Evolutionary conservation across 331 rosid species (phyloP).

Genomic region (Acacia pycnantha): DNA sequence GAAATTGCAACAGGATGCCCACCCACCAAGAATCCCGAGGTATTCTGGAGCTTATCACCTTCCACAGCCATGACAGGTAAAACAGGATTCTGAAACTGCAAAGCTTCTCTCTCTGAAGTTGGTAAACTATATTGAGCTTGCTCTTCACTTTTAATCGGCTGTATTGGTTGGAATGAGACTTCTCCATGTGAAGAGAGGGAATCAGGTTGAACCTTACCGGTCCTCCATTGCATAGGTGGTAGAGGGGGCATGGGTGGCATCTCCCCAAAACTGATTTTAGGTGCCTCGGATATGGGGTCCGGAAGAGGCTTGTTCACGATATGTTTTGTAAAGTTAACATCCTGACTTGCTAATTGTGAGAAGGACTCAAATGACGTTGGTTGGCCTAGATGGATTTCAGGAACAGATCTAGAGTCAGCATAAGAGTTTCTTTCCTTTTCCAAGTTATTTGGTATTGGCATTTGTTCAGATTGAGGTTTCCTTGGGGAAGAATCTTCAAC

Average conservation of each 20-base stretch:
- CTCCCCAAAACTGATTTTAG: conserved; percentile 52
- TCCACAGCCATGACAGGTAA: conserved; percentile 39
- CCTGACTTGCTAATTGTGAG: conserved; percentile 36
- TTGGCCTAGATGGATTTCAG: conserved; percentile 37
- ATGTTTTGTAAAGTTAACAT: conserved; percentile 36
- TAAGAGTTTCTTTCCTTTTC: conserved; percentile 32
- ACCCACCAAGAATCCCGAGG: conserved; percentile 36
- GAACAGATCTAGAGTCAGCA: conserved; percentile 31
- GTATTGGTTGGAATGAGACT: conserved; percentile 35
- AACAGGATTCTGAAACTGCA: conserved; percentile 45
- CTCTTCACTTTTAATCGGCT: conserved; percentile 37
- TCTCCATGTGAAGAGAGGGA: conserved; percentile 39
- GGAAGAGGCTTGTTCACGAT: conserved; percentile 38
- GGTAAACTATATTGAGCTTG: conserved; percentile 40
- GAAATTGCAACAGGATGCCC: conserved; percentile 41
- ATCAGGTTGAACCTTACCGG: conserved; percentile 56
- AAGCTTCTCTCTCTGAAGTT: conserved; percentile 32
- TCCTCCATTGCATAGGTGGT: conserved; percentile 98
- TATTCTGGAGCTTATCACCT: conserved; percentile 38
- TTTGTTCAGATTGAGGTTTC: conserved; percentile 38
- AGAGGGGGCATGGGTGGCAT: conserved; percentile 96
- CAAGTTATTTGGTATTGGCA: conserved; percentile 29
- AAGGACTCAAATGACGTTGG: conserved; percentile 35
- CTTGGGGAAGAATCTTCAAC: conserved; percentile 26
- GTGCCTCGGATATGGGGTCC: conserved; percentile 36